A percentile compares a stretch with the other conserved stretches of the same genome.
Conservation (phyloP, 2,329 filamentous ascomycete species). For the Claviceps digitariae region DNA sequence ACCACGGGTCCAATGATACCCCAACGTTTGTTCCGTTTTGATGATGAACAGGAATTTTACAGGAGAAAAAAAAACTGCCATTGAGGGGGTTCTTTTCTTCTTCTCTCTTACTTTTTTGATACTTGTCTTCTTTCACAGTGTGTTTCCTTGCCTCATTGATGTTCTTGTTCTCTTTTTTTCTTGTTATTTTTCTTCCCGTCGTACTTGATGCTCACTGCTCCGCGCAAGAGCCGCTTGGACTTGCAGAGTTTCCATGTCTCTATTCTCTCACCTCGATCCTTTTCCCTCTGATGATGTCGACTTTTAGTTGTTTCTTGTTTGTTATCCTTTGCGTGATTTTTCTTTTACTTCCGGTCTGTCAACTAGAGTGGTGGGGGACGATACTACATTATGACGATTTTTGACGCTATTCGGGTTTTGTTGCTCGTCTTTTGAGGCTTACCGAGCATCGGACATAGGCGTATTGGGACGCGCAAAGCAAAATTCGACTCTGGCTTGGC, state of each 20-base stretch:
- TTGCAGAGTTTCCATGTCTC: not conserved
- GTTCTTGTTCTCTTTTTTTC: not conserved
- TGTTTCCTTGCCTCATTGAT: not conserved
- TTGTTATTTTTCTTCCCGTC: not conserved
- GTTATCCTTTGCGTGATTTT: not conserved
- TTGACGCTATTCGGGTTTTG: not conserved
- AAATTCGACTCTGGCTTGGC: not conserved
- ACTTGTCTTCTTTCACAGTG: not conserved
- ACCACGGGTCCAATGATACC: constrained; percentile 12
- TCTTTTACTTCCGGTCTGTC: not conserved
- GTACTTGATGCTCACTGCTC: not conserved
- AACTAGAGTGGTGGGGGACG: not conserved
- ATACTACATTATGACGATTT: not conserved
- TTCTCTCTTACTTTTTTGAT: not conserved
- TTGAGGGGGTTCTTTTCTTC: not conserved
- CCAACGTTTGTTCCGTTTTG: constrained; percentile 5
- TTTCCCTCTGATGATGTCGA: not conserved
- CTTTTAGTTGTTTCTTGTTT: too few relatives aligned
- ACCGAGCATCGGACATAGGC: not conserved
- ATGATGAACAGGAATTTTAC: not conserved
- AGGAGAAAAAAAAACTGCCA: not conserved
- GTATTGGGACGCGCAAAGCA: not conserved
- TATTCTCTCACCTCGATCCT: not conserved
- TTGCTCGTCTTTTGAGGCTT: not conserved
- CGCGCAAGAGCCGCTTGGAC: not conserved